These are phyloP conservation scores for Lasiosphaeriaceae sp. DNA, from an alignment of 495 filamentous ascomycete species.

Conservation along the genomic window DNA sequence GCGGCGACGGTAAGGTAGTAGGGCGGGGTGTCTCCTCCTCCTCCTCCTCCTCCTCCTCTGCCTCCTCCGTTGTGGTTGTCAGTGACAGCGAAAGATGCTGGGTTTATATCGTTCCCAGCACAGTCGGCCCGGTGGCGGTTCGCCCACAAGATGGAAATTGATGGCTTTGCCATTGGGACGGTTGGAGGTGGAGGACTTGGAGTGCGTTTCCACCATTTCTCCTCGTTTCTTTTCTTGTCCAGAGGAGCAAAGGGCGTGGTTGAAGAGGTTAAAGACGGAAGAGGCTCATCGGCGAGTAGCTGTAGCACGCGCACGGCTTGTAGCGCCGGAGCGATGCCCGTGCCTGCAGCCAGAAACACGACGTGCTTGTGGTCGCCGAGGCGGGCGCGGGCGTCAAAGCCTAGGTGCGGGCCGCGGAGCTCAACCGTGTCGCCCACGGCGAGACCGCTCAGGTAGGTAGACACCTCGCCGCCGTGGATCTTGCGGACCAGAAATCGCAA, in stretches of 20 bases:
- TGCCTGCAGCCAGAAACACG: slow-evolving; percentile 87
- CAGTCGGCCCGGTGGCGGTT: slow-evolving; percentile 38
- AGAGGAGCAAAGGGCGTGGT: too few relatives aligned
- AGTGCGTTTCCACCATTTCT: too few relatives aligned
- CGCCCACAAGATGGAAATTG: slow-evolving; percentile 37
- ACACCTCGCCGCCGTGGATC: slow-evolving; percentile 48
- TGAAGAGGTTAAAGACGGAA: neutral
- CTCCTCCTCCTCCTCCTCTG: too few relatives aligned
- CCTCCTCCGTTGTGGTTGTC: neutral
- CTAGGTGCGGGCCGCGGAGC: slow-evolving; percentile 72
- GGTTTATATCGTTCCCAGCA: neutral
- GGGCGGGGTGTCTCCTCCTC: neutral
- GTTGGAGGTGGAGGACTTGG: neutral
- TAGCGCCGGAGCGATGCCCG: slow-evolving; percentile 86
- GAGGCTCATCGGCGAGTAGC: neutral
- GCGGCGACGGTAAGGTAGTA: neutral
- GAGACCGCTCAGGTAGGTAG: slow-evolving; percentile 64
- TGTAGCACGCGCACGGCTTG: slow-evolving; percentile 67
- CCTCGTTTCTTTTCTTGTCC: too few relatives aligned
- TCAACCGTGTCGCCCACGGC: slow-evolving; percentile 59
- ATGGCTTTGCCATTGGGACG: slow-evolving; percentile 39
- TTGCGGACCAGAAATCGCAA: slow-evolving; percentile 49
- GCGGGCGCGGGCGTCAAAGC: slow-evolving; percentile 58
- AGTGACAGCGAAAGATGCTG: neutral
- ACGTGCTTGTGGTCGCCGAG: slow-evolving; percentile 39